Evolutionary conservation across 768 basidiomycete genomes (phyloP), one percentile per base, ranked within the genome.

Genomic region (Hypholoma fasciculare): DNA sequence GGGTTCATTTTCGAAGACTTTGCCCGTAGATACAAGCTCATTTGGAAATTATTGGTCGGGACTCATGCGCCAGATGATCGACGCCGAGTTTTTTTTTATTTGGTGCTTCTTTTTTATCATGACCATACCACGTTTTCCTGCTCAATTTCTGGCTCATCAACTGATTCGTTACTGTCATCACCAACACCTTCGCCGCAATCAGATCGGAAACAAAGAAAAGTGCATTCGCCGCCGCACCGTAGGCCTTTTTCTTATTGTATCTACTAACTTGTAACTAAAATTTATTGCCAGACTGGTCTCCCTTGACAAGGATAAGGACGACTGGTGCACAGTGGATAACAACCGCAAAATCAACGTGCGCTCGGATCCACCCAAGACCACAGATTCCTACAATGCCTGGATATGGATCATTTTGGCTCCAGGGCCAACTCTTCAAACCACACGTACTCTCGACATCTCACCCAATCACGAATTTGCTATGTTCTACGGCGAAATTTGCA

Each of bases 141-240:
- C 80, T 98, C 64, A 96, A 98, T 71, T 93, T 97, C 69, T 94
- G 92, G 92, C 79, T 96, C 58, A 88, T 96, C 78, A 94, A 95
- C 69, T 73, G 96, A 44, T 90, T 96, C 69, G 92, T 97, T 55
- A 95, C 96, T 16, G 94, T 97, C n/a, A 96, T 96, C 61, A 93
- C 94, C 27, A 90, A 94, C 66, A 92, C 92, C 0, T 98, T 98
- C 70, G 85, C 86, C 16, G 91, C 90, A 14, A 97, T 97, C 59
- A 79, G 93, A 37, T 81, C 85, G 3, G 88, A 93, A 66, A 97
- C 96, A 2, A 84, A 87, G 69, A 90, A 89, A 69, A 94, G 92
- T 70, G 96, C 96, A 0, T 98, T 98, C 69, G 94, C 94, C 34
- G 92, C 92, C 30, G 86, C 82, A 3, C 78, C 82, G 87, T 88